Conservation (phyloP, 257 asterid species). For the Forsythia viridissima region DNA sequence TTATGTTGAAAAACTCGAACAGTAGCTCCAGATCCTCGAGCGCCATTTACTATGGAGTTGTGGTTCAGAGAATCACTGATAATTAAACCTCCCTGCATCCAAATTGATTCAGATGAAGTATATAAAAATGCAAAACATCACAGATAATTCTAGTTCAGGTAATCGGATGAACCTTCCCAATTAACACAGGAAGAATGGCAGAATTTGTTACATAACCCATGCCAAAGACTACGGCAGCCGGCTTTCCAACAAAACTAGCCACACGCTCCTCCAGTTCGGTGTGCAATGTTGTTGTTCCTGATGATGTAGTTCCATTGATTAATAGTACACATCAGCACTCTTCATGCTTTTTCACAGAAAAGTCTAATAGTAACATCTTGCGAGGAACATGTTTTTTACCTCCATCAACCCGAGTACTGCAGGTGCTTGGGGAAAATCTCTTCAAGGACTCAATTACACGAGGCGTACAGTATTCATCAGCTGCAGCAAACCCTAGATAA, state of each 20-base stretch:
- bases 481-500: conserved; percentile 97
- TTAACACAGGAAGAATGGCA: conserved; percentile 85
- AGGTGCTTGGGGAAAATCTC: conserved; percentile 80
- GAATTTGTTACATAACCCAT: conserved; percentile 98
- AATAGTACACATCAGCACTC: conserved; percentile 7
- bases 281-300: conserved; percentile 87
- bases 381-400: conserved; percentile 47
- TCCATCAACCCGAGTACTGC: conserved; percentile 96
- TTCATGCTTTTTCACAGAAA: conserved; percentile 8
- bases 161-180: conserved; percentile 70
- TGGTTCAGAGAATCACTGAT: conserved; percentile 10
- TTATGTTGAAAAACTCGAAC: conserved; percentile 95
- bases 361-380: conserved; percentile 4
- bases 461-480: conserved; percentile 98
- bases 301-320: conserved; percentile 21
- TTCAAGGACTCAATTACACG: conserved; percentile 91
- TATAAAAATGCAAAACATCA: conserved; percentile 8
- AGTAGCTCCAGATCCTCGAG: conserved; percentile 7
- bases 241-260: conserved; percentile 88
- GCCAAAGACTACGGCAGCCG: conserved; percentile 91
- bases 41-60: conserved; percentile 7
- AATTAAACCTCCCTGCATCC: conserved; percentile 8
- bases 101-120: conserved; percentile 13
- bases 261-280: conserved; percentile 85
- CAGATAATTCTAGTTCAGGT: conserved; percentile 8